Evolutionary conservation across 768 basidiomycete species (phyloP).

Genomic region (Gelatoporia subvermispora): DNA sequence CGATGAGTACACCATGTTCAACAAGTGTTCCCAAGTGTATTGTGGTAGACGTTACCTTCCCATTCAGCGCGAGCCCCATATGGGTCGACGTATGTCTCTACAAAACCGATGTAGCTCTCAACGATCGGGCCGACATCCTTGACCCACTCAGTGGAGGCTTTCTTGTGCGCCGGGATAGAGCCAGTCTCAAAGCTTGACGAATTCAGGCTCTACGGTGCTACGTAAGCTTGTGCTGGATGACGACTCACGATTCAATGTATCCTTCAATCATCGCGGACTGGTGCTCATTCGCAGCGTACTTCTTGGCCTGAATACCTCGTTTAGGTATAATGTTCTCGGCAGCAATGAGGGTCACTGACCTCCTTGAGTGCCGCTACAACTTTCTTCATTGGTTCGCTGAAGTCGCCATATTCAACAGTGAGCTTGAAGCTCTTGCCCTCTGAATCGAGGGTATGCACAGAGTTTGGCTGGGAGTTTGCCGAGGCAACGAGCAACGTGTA

Average conservation of each 20-base stretch:
- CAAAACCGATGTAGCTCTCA: conserved; percentile 83
- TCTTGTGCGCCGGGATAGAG: conserved; percentile 74
- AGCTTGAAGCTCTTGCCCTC: conserved; percentile 42
- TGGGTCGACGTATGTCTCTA: conserved; percentile 80
- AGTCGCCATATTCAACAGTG: conserved; percentile 74
- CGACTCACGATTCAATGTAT: conserved; percentile 72
- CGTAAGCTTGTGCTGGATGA: not conserved
- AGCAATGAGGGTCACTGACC: conserved; percentile 27
- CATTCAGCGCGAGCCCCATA: conserved; percentile 90
- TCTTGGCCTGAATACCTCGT: conserved; percentile 51
- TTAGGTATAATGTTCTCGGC: not conserved
- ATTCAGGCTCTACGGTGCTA: not conserved
- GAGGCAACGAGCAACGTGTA: conserved; percentile 79
- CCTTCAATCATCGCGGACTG: conserved; percentile 70
- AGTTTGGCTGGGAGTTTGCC: conserved; percentile 36
- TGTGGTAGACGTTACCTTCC: conserved; percentile 55
- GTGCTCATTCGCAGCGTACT: conserved; percentile 67
- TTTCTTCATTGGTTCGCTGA: conserved; percentile 49
- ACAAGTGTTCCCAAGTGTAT: not conserved
- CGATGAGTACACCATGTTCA: not conserved
- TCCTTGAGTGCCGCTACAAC: conserved; percentile 54
- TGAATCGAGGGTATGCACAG: conserved; percentile 42
- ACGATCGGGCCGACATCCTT: conserved; percentile 84
- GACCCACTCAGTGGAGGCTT: conserved; percentile 78
- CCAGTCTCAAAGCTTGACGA: conserved; percentile 66